Evolutionary conservation across 345 rosid genomes (phyloP).

Genomic region (Lepidium africanum): DNA sequence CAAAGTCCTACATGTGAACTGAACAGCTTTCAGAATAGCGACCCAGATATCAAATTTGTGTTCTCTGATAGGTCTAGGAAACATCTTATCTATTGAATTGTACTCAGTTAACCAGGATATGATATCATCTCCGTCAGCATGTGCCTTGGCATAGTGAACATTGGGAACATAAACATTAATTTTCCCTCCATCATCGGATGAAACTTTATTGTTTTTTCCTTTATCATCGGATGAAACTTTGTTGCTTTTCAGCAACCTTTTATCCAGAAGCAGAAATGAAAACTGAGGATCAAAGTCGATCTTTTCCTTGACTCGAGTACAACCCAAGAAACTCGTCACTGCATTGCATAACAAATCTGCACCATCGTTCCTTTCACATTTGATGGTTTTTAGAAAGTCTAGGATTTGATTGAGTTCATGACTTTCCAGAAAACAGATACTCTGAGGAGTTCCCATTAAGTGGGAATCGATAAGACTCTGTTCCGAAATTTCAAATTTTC

Average conservation of each 20-base stretch:
- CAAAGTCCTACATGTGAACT: slow-evolving; percentile 14
- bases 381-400: neutral
- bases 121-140: slow-evolving; percentile 7
- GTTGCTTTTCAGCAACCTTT: slow-evolving; percentile 4
- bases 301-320: slow-evolving; percentile 2
- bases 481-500: slow-evolving; percentile 3
- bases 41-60: slow-evolving; percentile 14
- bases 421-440: slow-evolving; percentile 13
- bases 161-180: neutral
- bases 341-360: slow-evolving; percentile 4
- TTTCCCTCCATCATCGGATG: neutral
- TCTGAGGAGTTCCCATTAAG: slow-evolving; percentile 9
- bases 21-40: slow-evolving; percentile 17
- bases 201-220: no score
- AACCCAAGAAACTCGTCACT: neutral
- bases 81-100: slow-evolving; percentile 4
- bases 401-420: slow-evolving; percentile 3
- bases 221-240: slow-evolving; percentile 1
- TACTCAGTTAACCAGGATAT: slow-evolving; percentile 17
- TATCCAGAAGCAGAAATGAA: slow-evolving; percentile 18
- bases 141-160: slow-evolving; percentile 9
- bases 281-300: slow-evolving; percentile 7
- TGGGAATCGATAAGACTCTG: neutral
- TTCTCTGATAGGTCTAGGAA: slow-evolving; percentile 6
- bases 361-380: slow-evolving; percentile 11